Evolutionary conservation across 805 yeast genomes (phyloP).

Genomic region (Candida piceae): DNA sequence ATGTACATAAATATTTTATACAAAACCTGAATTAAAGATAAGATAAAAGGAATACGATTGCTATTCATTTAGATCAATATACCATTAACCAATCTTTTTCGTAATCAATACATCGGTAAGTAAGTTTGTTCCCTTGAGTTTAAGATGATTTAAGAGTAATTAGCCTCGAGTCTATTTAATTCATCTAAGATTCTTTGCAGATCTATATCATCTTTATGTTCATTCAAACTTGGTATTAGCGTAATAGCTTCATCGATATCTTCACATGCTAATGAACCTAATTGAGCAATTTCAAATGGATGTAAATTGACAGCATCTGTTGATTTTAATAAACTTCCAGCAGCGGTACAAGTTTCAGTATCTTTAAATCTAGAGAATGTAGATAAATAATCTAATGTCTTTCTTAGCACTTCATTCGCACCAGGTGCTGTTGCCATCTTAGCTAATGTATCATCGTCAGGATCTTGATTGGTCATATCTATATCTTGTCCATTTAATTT

Average conservation of each 20-base stretch:
- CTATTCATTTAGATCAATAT: too few species aligned
- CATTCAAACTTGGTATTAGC: conserved; percentile 78
- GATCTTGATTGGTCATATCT: conserved; percentile 27
- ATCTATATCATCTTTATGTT: conserved; percentile 81
- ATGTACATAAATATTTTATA: too few species aligned
- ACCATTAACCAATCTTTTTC: too few species aligned
- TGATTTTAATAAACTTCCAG: conserved; percentile 73
- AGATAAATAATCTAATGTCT: conserved; percentile 81
- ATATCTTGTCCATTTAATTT: conserved; percentile 31
- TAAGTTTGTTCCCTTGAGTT: neutral
- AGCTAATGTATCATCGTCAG: conserved; percentile 45
- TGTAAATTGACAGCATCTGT: conserved; percentile 69
- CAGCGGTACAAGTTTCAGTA: conserved; percentile 89
- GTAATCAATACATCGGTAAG: too few species aligned
- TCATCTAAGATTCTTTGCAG: conserved; percentile 84
- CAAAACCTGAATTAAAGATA: too few species aligned
- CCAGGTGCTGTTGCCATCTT: conserved; percentile 58
- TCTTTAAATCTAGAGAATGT: conserved; percentile 88
- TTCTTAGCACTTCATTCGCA: conserved; percentile 83
- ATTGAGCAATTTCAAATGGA: conserved; percentile 93
- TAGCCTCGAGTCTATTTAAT: conserved; percentile 60
- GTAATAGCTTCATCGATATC: conserved; percentile 97
- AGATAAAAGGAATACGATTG: too few species aligned
- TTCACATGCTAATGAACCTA: conserved; percentile 83
- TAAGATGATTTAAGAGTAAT: conserved; percentile 16